Percentiles rank a stretch among this genome's conserved stretches.
Conservation (phyloP, 306 rosid species). For the Cucurbita pepo region DNA sequence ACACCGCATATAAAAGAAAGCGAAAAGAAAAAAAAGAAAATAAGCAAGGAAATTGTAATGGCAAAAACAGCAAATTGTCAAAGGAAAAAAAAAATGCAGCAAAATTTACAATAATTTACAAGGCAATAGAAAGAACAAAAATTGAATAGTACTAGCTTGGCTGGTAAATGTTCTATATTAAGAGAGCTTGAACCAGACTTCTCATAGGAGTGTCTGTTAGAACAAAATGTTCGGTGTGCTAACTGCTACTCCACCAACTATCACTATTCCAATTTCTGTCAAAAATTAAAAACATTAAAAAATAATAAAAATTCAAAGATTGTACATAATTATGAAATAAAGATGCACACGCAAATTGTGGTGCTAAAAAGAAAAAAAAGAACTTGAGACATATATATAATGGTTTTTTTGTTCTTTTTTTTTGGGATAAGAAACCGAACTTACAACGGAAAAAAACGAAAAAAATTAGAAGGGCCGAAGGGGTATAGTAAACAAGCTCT, state of each 20-base stretch:
- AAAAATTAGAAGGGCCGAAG: too few species aligned
- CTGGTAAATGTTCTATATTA: background rate
- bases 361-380: background rate
- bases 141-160: background rate
- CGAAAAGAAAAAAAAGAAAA: background rate
- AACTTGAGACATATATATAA: too few species aligned
- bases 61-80: background rate
- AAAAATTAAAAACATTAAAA: background rate
- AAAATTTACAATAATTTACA: constrained; percentile 4
- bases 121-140: background rate
- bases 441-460: too few species aligned
- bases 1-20: background rate
- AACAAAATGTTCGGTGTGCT: background rate
- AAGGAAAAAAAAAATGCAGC: background rate
- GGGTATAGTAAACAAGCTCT: background rate
- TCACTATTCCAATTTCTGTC: background rate
- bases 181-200: background rate
- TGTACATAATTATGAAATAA: background rate
- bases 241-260: background rate
- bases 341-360: background rate
- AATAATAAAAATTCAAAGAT: background rate
- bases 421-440: too few species aligned
- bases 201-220: background rate
- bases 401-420: too few species aligned
- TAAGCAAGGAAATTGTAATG: background rate